Evolutionary conservation across 176 grass and related monocot genomes (phyloP), one percentile per base, ranked within the genome.

Genomic region (Paspalum notatum): DNA sequence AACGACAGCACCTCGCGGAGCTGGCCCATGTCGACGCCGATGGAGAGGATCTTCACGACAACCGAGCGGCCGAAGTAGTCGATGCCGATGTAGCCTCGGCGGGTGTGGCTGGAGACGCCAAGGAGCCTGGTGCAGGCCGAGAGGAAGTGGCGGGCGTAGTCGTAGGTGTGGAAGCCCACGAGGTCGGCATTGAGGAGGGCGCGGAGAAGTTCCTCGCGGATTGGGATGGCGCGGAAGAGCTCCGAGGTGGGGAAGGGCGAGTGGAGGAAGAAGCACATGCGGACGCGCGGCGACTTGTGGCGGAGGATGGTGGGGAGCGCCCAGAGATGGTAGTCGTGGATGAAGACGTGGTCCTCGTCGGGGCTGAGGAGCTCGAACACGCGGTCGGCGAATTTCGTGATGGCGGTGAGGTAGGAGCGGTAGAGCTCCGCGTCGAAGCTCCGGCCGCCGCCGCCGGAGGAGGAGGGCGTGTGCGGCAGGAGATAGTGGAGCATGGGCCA

Each of bases 401-500:
- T 88, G 7, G 57, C 77, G 4, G 76, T 53, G 74, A 90, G 77
- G 78, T 86, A 97, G 12, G 66, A 7, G 12, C 68, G 85, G 50
- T 80, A 86, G 41, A 74, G 41, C 0, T 63, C 56, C 1, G 32
- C 12, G 7, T 84, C 7, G 57, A 63, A 90, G 88, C 60, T 20
- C 21, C 74, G 37, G 22, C 49, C 46, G 13, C 77, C 75, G 22
- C 57, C 22, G 50, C n/a, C 15, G 55, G 7, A 6, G 49, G 16
- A 39, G 21, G 47, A 37, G 4, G 46, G 67, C 46, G 62, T 17
- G 25, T 70, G 24, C 2, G 82, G 82, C 18, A 88, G 75, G 67
- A 81, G 68, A 74, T 82, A 88, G 45, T 94, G 88, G 61, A 94
- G 71, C 18, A 88, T 53, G 42, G 91, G 91, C 91, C 91, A 91